Evolutionary conservation across 2,329 filamentous ascomycete genomes (phyloP).

Genomic region (Neonectria ditissima): DNA sequence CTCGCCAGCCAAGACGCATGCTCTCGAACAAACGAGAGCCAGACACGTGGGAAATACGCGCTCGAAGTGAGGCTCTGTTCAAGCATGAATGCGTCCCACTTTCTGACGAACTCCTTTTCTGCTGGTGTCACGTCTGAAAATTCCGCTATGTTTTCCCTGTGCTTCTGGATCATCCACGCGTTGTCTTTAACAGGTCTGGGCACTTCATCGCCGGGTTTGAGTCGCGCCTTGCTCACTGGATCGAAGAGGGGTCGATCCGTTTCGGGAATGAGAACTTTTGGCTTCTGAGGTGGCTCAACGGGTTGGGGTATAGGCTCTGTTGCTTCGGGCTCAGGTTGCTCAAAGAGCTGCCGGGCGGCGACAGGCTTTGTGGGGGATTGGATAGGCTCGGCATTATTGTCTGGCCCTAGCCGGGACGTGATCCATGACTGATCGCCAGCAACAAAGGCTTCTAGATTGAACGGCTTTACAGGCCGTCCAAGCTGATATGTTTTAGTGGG

Average conservation of each 20-base stretch:
- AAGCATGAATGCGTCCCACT: constrained; percentile 69
- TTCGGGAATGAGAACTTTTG: constrained; percentile 58
- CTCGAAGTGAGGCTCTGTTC: constrained; percentile 63
- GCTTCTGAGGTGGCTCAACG: constrained; percentile 34
- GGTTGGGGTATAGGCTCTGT: constrained; percentile 22
- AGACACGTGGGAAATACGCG: constrained; percentile 63
- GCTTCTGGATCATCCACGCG: constrained; percentile 69
- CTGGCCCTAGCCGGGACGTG: constrained; percentile 55
- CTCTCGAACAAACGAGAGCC: constrained; percentile 63
- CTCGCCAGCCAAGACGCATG: constrained; percentile 66
- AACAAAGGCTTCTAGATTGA: constrained; percentile 59
- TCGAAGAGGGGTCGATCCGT: constrained; percentile 68
- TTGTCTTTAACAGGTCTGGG: constrained; percentile 59
- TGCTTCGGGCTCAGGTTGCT: constrained; percentile 36
- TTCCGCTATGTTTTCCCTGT: constrained; percentile 67
- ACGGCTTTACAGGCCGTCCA: constrained; percentile 55
- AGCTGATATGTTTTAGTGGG: constrained; percentile 57
- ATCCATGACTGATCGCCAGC: constrained; percentile 61
- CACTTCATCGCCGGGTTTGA: constrained; percentile 62
- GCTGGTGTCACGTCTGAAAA: constrained; percentile 65
- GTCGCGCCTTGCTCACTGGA: constrained; percentile 64
- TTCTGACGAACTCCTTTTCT: constrained; percentile 69
- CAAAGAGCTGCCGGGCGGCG: constrained; percentile 40
- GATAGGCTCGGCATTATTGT: constrained; percentile 44
- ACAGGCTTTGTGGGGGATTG: constrained; percentile 39